Evolutionary conservation across 2,329 filamentous ascomycete genomes (phyloP).

Genomic region (Colletotrichum trifolii): DNA sequence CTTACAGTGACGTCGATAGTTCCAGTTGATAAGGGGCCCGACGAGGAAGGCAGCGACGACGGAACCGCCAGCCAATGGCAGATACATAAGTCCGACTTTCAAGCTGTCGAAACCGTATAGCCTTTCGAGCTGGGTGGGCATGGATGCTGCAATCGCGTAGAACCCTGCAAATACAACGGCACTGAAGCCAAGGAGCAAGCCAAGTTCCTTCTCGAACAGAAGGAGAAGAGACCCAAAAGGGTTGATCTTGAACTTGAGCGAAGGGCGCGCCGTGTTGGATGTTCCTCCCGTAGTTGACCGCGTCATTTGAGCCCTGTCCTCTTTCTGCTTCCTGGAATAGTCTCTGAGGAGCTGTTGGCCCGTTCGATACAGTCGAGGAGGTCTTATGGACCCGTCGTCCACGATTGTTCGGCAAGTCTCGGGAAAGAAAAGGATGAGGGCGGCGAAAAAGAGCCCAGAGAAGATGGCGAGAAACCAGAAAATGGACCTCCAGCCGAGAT

Average conservation of each 20-base stretch:
- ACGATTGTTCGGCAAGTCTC: constrained; percentile 62
- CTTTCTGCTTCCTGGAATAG: constrained; percentile 27
- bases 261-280: constrained; percentile 36
- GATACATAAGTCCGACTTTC: constrained; percentile 63
- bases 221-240: constrained; percentile 53
- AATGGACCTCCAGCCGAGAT: constrained; percentile 55
- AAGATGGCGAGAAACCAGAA: constrained; percentile 51
- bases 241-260: constrained; percentile 53
- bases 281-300: constrained; percentile 21
- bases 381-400: constrained; percentile 61
- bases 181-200: constrained; percentile 56
- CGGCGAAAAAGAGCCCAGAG: constrained; percentile 47
- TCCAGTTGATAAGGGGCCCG: constrained; percentile 72
- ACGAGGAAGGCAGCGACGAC: constrained; percentile 56
- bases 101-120: constrained; percentile 71
- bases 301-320: constrained; percentile 1
- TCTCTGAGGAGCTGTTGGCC: constrained; percentile 42
- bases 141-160: constrained; percentile 58
- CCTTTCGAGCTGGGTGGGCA: constrained; percentile 54
- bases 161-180: constrained; percentile 62
- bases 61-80: constrained; percentile 63
- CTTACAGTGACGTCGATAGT: constrained; percentile 71
- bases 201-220: constrained; percentile 54
- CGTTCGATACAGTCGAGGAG: constrained; percentile 51
- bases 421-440: constrained; percentile 53